Base-by-base conservation (phyloP, 257 asterid species). In the Solanum etuberosum region DNA sequence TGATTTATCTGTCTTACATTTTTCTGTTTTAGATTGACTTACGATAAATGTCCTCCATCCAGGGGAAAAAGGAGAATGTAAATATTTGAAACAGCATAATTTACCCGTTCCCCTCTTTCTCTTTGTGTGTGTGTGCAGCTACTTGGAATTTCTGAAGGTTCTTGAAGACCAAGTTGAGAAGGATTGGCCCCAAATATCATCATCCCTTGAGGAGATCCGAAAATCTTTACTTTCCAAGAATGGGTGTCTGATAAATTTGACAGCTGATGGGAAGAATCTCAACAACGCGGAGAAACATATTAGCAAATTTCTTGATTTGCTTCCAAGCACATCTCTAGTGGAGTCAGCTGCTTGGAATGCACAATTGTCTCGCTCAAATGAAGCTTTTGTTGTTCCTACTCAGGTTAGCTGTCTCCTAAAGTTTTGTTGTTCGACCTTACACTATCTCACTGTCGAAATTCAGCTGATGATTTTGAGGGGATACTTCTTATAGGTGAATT, bases 141-240 rank as follows among this genome's bases (percentile, higher is more conserved):
- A 97, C 93, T 93, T 97, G 91, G 98, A 97, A 90, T 97, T 89
- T 91, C 90, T 97, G 85, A 95, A 89, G 90, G 88, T 40, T 86
- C 99, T 97, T 57, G 99, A 97, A 89, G 93, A 90, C 89, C 92
- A 88, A 90, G 94, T 97, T 85, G 99, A 94, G 48, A 92, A 93
- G 85, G 94, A 93, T 77, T 97, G 99, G 99, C 84, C 93, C 48
- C 93, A 90, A 90, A 92, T 97, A 90, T 93, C 99, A 78, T 92
- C 98, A 72, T 96, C 98, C 37, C 97, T 97, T 9, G 99, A 96
- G 92, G 98, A 97, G 94, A 97, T 97, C 88, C 98, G 98, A 72
- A 89, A 83, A 86, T 89, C 98, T 29, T 70, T 97, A 90, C 88
- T 97, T 90, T 93, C 99, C 32, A 97, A 92, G 90, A 89, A 92